Conservation (phyloP, 805 yeast genomes). For the Wickerhamomyces bisporus region DNA sequence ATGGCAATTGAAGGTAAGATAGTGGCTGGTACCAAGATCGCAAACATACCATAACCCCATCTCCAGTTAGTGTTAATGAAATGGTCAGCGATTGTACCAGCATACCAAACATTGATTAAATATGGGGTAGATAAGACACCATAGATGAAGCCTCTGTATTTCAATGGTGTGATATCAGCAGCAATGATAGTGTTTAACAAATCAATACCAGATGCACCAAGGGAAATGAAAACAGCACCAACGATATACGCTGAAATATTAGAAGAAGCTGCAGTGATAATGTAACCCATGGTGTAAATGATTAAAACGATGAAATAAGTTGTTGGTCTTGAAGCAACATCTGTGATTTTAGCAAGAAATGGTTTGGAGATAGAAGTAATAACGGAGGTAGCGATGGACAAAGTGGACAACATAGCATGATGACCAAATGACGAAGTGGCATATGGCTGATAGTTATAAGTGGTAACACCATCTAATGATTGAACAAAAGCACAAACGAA, state of each 20-base stretch:
- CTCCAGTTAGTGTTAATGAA: conserved; percentile 39
- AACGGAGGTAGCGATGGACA: conserved; percentile 35
- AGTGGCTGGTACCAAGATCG: conserved; percentile 39
- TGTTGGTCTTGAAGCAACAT: conserved; percentile 35
- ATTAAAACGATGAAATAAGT: conserved; percentile 29
- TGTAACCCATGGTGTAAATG: conserved; percentile 31
- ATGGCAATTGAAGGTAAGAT: conserved; percentile 29
- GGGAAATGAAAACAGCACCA: conserved; percentile 32
- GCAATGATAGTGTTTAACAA: conserved; percentile 29
- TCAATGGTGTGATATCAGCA: conserved; percentile 35
- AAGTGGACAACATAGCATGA: conserved; percentile 36
- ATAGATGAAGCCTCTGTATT: conserved; percentile 32
- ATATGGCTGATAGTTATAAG: conserved; percentile 30
- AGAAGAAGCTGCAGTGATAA: conserved; percentile 32
- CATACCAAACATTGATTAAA: conserved; percentile 36
- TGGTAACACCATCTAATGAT: conserved; percentile 28
- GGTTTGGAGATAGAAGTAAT: conserved; percentile 34
- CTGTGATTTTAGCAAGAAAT: conserved; percentile 36
- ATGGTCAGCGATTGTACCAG: conserved; percentile 34
- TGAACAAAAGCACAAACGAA: conserved; percentile 14
- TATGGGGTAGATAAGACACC: conserved; percentile 35
- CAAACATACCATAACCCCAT: conserved; percentile 49
- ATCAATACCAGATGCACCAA: conserved; percentile 34
- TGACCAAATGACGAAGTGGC: conserved; percentile 36
- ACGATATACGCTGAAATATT: conserved; percentile 31